Evolutionary conservation across 164 flowering plant species (phyloP).

Genomic region (Chimonanthus praecox): DNA sequence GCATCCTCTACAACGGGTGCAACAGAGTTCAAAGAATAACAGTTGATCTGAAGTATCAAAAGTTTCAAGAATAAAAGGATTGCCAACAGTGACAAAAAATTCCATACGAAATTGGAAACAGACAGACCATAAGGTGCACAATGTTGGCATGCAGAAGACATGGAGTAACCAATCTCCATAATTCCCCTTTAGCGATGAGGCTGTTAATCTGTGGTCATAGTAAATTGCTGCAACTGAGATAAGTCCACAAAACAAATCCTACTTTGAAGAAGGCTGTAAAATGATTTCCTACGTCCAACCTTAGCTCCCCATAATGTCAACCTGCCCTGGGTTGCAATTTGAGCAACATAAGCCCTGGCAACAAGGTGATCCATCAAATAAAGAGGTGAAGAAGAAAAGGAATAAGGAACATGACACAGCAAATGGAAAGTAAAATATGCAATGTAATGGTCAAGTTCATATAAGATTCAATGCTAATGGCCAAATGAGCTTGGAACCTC

Average conservation of each 20-base stretch:
- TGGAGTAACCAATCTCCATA: constrained; percentile 85
- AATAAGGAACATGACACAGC: not conserved
- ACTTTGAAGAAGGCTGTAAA: not conserved
- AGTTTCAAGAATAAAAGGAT: not conserved
- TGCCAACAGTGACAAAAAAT: not conserved
- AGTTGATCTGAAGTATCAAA: constrained; percentile 56
- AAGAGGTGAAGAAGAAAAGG: not conserved
- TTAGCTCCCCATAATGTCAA: constrained; percentile 81
- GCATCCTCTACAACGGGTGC: constrained; percentile 73
- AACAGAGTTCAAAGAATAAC: constrained; percentile 77
- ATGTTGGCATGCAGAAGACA: constrained; percentile 75
- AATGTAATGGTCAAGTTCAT: not conserved
- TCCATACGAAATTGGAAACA: constrained; percentile 1
- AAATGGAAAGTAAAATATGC: not conserved
- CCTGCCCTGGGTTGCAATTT: constrained; percentile 58
- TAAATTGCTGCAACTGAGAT: constrained; percentile 7
- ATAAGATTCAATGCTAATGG: not conserved
- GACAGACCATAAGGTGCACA: constrained; percentile 74
- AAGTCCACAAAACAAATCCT: constrained; percentile 7
- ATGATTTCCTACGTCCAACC: constrained; percentile 35
- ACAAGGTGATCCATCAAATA: not conserved
- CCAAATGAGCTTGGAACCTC: not conserved
- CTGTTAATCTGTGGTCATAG: constrained; percentile 56
- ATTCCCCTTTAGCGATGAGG: constrained; percentile 68
- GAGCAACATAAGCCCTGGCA: constrained; percentile 59